Conservation (phyloP, 495 filamentous ascomycete species). For the Aspergillus nidulans region DNA sequence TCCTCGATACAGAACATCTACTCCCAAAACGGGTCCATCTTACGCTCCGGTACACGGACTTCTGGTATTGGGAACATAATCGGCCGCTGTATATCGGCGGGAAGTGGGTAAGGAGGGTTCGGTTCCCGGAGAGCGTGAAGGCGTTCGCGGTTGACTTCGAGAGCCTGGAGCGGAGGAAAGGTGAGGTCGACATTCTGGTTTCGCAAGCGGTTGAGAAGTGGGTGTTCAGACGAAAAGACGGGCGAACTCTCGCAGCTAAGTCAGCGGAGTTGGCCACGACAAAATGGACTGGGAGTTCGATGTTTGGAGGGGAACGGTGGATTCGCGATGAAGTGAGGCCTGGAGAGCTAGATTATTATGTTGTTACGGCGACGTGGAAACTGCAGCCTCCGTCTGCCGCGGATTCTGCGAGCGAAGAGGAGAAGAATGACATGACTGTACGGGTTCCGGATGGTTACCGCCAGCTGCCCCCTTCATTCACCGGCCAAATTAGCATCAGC, state of each 20-base stretch:
- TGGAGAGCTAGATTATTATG: slow-evolving; percentile 27
- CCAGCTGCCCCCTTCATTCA: neutral
- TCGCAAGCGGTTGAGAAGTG: slow-evolving; percentile 18
- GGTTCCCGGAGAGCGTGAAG: slow-evolving; percentile 22
- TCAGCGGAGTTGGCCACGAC: slow-evolving; percentile 10
- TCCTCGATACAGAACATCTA: slow-evolving; percentile 18
- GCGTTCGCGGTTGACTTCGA: slow-evolving; percentile 28
- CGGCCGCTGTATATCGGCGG: slow-evolving; percentile 17
- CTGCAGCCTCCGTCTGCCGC: neutral
- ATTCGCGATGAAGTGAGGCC: slow-evolving; percentile 23
- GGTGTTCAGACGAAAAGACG: slow-evolving; percentile 25
- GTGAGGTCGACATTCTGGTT: slow-evolving; percentile 24
- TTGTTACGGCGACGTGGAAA: slow-evolving; percentile 22
- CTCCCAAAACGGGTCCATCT: slow-evolving; percentile 19
- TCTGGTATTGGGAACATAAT: slow-evolving; percentile 26
- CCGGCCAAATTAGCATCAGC: neutral
- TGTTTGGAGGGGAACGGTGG: slow-evolving; percentile 18
- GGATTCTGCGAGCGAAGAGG: neutral
- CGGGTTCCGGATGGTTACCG: neutral
- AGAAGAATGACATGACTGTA: neutral
- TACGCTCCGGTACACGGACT: slow-evolving; percentile 30
- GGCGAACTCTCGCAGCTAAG: slow-evolving; percentile 11
- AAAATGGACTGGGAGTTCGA: slow-evolving; percentile 27
- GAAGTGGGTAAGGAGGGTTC: slow-evolving; percentile 18
- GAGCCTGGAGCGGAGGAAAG: slow-evolving; percentile 20